These are phyloP conservation scores for Scutellaria baicalensis DNA, from an alignment of 257 asterid species.

Conservation along the genomic window DNA sequence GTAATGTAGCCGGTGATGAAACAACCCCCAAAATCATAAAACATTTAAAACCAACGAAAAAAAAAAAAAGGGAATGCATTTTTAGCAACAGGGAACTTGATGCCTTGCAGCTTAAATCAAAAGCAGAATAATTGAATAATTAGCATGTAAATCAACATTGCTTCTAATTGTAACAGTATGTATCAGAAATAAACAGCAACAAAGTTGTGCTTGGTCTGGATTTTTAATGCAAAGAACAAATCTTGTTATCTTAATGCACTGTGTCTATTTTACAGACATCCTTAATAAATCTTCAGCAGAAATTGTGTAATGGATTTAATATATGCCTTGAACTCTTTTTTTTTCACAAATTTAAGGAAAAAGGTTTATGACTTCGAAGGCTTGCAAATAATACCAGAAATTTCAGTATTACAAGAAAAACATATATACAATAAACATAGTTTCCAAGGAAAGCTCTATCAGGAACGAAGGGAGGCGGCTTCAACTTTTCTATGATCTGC, in stretches of 20 bases:
- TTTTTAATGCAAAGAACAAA: neutral
- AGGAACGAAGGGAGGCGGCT: too few species aligned
- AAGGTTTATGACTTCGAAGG: neutral
- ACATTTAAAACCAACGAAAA: neutral
- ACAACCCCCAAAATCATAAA: neutral
- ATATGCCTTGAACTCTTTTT: neutral
- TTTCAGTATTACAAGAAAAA: neutral
- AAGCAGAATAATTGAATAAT: neutral
- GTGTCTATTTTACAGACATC: neutral
- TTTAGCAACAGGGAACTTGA: neutral
- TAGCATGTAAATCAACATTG: neutral
- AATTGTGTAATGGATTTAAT: neutral
- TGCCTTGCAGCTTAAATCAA: neutral
- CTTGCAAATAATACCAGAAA: neutral
- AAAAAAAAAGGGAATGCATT: neutral
- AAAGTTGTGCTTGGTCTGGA: neutral
- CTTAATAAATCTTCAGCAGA: neutral
- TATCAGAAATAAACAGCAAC: neutral
- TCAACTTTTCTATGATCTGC: too few species aligned
- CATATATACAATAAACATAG: neutral
- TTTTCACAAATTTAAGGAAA: neutral
- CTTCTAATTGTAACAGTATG: neutral
- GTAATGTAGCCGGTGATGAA: neutral
- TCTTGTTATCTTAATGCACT: neutral
- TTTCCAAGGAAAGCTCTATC: neutral